Percentiles rank a stretch among this genome's conserved stretches.
Conservation (phyloP, 202 grass and related monocot species). For the Panicum virgatum region DNA sequence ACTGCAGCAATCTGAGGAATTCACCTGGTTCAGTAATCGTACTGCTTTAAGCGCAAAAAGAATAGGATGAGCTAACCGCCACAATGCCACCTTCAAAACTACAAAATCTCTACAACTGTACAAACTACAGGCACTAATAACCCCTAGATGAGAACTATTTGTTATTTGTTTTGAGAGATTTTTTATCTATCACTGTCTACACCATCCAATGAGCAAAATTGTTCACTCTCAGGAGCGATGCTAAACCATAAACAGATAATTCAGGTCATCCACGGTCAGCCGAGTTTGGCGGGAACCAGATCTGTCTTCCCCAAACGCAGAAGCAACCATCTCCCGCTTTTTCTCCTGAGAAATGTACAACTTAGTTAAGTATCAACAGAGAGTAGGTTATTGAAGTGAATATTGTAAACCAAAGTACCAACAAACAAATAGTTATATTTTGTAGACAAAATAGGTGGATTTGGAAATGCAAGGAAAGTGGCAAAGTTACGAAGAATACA, state of each 20-base stretch:
- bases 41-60: conserved; percentile 26
- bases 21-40: conserved; percentile 13
- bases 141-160: conserved; percentile 35
- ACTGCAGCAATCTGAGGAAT: conserved; percentile 23
- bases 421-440: background rate
- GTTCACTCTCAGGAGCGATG: conserved; percentile 42
- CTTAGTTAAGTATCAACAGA: conserved; percentile 24
- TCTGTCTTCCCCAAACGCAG: conserved; percentile 94
- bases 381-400: background rate
- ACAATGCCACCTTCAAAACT: conserved; percentile 26
- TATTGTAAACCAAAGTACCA: background rate
- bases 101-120: conserved; percentile 55
- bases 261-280: conserved; percentile 85
- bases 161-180: conserved; percentile 33
- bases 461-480: background rate
- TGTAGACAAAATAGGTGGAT: background rate
- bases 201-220: conserved; percentile 64
- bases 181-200: conserved; percentile 46
- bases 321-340: conserved; percentile 96
- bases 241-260: conserved; percentile 92
- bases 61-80: conserved; percentile 44
- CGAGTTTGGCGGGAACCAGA: conserved; percentile 76
- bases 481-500: background rate
- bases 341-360: conserved; percentile 65
- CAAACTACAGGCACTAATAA: conserved; percentile 44